Evolutionary conservation across 306 rosid genomes (phyloP).

Genomic region (Medicago lupulina): DNA sequence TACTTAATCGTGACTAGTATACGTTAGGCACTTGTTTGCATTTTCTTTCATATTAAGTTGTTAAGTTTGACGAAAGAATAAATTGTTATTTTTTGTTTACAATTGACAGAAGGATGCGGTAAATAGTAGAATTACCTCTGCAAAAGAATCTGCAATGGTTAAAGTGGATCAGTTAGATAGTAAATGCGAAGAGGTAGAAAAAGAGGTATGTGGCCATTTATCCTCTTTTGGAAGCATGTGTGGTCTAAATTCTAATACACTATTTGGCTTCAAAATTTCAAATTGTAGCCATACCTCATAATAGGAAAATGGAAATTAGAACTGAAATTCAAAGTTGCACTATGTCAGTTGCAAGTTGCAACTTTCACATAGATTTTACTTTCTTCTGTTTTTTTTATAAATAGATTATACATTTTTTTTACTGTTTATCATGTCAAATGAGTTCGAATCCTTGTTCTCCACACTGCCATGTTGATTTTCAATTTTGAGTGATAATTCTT

Average conservation of each 20-base stretch:
- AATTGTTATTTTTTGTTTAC: constrained; percentile 37
- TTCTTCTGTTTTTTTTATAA: background rate
- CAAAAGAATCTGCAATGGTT: constrained; percentile 56
- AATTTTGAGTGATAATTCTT: background rate
- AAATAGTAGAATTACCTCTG: constrained; percentile 49
- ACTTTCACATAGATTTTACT: constrained; percentile 6
- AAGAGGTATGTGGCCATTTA: constrained; percentile 57
- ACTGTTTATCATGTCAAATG: constrained; percentile 2
- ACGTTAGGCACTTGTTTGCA: background rate
- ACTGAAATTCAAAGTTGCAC: background rate
- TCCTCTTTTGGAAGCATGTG: constrained; percentile 1
- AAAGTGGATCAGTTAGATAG: constrained; percentile 52
- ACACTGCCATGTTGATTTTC: constrained; percentile 9
- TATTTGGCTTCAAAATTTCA: constrained; percentile 22
- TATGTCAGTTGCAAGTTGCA: background rate
- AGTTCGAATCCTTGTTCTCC: constrained; percentile 7
- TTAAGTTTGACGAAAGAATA: constrained; percentile 12
- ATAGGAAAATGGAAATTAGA: constrained; percentile 11
- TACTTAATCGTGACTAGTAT: background rate
- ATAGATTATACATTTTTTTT: constrained; percentile 11
- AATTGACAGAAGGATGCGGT: constrained; percentile 64
- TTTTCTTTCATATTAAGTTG: constrained; percentile 3
- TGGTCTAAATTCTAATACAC: background rate
- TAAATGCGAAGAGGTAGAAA: constrained; percentile 58
- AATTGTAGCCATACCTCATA: constrained; percentile 6